Percentiles rank a stretch among this genome's conserved stretches.
phyloP scores from a whole-genome alignment of 2,329 filamentous ascomycete genomes.

The Phoma sp. region DNA sequence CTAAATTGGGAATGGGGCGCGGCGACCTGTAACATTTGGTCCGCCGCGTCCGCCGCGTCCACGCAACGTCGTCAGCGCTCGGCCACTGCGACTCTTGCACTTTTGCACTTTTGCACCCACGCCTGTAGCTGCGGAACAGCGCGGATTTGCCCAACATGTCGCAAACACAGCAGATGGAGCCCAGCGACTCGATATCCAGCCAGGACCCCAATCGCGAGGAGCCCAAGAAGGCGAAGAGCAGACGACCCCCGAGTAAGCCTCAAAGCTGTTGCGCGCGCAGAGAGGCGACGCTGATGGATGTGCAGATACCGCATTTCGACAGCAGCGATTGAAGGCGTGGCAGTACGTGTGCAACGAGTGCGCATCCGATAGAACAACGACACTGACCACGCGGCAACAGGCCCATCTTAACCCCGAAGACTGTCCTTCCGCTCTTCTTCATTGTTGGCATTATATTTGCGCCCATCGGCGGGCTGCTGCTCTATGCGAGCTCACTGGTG shows the following conservation, averaged over 20 bases:
- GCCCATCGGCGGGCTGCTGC: slow-evolving; percentile 84
- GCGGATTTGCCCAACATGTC: slow-evolving; percentile 51
- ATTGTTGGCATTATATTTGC: slow-evolving; percentile 90
- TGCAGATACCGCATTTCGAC: slow-evolving; percentile 91
- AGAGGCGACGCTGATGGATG: slow-evolving; percentile 27
- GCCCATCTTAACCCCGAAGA: slow-evolving; percentile 94
- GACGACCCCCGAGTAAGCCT: slow-evolving; percentile 82
- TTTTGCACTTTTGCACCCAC: slow-evolving; percentile 23
- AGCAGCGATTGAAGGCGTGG: slow-evolving; percentile 98
- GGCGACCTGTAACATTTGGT: slow-evolving; percentile 24
- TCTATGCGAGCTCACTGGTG: slow-evolving; percentile 85
- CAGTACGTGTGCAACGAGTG: slow-evolving; percentile 70
- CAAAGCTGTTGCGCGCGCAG: slow-evolving; percentile 8
- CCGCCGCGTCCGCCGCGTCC: slow-evolving; percentile 15
- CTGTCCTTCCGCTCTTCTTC: slow-evolving; percentile 90
- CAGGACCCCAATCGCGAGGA: slow-evolving; percentile 52
- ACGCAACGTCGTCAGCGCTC: slow-evolving; percentile 21
- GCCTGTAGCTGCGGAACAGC: slow-evolving; percentile 36
- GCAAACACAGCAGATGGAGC: slow-evolving; percentile 54
- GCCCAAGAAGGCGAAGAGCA: slow-evolving; percentile 78
- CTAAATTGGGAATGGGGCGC: slow-evolving; percentile 35
- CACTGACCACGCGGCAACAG: slow-evolving; percentile 60
- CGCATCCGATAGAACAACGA: neutral
- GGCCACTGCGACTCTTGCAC: slow-evolving; percentile 22
- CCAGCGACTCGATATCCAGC: slow-evolving; percentile 52